Evolutionary conservation across 257 asterid species (phyloP).

Genomic region (Paraleonurus japonicus): DNA sequence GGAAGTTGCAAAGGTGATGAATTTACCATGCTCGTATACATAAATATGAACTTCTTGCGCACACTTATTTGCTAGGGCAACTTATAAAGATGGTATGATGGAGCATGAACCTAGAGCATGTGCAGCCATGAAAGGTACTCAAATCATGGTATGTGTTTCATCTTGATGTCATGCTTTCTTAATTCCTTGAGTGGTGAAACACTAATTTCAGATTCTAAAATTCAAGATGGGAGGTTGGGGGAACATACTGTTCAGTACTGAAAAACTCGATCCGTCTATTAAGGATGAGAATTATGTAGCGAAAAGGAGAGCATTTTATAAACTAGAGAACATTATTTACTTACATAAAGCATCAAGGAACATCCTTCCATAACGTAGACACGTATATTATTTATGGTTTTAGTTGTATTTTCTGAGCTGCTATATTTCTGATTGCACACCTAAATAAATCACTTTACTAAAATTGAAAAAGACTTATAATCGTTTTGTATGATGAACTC

Average conservation of each 20-base stretch:
- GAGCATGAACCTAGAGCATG: slow-evolving; percentile 88
- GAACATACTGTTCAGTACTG: not conserved
- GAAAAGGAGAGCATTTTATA: slow-evolving; percentile 7
- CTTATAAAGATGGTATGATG: slow-evolving; percentile 88
- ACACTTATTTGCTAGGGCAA: slow-evolving; percentile 52
- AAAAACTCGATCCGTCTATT: slow-evolving; percentile 14
- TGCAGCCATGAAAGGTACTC: slow-evolving; percentile 98
- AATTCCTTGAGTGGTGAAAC: slow-evolving; percentile 16
- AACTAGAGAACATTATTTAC: slow-evolving; percentile 6
- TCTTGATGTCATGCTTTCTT: slow-evolving; percentile 19
- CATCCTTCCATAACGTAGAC: slow-evolving; percentile 2
- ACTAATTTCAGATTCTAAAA: slow-evolving; percentile 9
- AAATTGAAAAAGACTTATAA: not conserved
- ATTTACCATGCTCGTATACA: not conserved
- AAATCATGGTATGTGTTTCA: slow-evolving; percentile 69
- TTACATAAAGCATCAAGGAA: not conserved
- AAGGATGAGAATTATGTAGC: not conserved
- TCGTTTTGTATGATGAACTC: slow-evolving; percentile 17
- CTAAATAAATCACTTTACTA: not conserved
- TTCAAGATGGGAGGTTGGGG: not conserved
- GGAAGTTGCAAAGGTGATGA: not conserved
- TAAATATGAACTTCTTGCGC: slow-evolving; percentile 7
- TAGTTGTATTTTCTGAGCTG: not conserved
- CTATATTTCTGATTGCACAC: slow-evolving; percentile 13
- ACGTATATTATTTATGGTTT: slow-evolving; percentile 11